Evolutionary conservation across 2,329 filamentous ascomycete genomes (phyloP).

Genomic region (Furcasterigmium sp.): DNA sequence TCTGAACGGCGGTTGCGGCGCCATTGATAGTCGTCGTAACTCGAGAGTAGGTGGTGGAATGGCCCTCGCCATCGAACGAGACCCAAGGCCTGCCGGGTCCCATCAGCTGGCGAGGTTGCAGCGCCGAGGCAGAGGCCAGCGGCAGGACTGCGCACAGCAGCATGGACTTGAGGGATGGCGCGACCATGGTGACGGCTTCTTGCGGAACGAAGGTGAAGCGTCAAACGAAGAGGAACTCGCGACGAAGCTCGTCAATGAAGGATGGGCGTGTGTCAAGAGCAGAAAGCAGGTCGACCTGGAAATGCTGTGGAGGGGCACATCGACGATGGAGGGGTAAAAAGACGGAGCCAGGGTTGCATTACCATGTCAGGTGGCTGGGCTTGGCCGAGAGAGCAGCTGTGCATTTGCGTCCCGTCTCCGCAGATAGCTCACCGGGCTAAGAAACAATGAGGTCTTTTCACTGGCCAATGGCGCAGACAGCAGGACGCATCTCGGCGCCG

Average conservation of each 20-base stretch:
- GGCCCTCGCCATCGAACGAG: slow-evolving; percentile 20
- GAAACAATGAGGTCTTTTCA: background rate
- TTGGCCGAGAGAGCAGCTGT: too few relatives aligned
- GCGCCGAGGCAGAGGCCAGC: slow-evolving; percentile 3
- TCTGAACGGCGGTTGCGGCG: slow-evolving; percentile 18
- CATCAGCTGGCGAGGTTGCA: slow-evolving; percentile 4
- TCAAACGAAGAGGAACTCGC: too few relatives aligned
- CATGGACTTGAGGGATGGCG: background rate
- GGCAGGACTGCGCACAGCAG: slow-evolving; percentile 4
- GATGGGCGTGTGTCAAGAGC: too few relatives aligned
- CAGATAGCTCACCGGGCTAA: background rate
- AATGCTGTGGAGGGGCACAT: background rate
- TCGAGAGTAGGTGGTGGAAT: slow-evolving; percentile 21
- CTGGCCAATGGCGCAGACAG: background rate
- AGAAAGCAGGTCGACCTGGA: too few relatives aligned
- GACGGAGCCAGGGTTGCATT: background rate
- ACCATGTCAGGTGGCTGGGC: background rate
- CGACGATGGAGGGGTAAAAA: background rate
- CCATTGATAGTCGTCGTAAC: slow-evolving; percentile 18
- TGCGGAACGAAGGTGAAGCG: background rate
- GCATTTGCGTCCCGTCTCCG: too few relatives aligned
- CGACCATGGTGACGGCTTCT: background rate
- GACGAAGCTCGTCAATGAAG: too few relatives aligned
- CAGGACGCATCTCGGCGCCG: too few relatives aligned
- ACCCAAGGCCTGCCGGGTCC: slow-evolving; percentile 20